Conservation (phyloP, 192 early-diverging fungal genomes). For the Linnemannia schmuckeri region DNA sequence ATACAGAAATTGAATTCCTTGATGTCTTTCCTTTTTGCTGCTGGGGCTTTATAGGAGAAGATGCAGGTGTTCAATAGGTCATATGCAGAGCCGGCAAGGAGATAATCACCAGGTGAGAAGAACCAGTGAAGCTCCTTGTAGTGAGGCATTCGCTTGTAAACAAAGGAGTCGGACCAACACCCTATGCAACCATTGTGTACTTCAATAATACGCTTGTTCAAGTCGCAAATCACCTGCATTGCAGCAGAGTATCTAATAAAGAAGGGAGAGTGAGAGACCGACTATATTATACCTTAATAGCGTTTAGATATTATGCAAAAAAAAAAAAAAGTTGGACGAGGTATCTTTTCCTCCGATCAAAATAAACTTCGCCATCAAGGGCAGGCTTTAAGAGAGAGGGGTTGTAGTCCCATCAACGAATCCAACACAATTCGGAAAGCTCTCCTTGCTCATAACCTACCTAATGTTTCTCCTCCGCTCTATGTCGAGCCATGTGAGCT, state of each 20-base stretch:
- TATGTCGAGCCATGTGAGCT: slow-evolving; percentile 13
- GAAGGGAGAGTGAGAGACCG: not conserved
- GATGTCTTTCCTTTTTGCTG: slow-evolving; percentile 14
- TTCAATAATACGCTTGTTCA: slow-evolving; percentile 28
- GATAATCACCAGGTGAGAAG: too few relatives aligned
- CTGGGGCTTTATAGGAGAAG: slow-evolving; percentile 11
- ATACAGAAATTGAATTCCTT: slow-evolving; percentile 22
- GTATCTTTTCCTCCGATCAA: slow-evolving; percentile 17
- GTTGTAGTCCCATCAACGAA: slow-evolving; percentile 29
- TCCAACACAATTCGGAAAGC: slow-evolving; percentile 28
- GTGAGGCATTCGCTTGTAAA: slow-evolving; percentile 14
- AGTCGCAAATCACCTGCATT: slow-evolving; percentile 33
- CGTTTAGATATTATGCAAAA: not conserved
- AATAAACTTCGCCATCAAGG: slow-evolving; percentile 6
- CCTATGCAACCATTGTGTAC: slow-evolving; percentile 7
- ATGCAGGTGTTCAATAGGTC: slow-evolving; percentile 17
- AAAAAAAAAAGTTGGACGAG: too few relatives aligned
- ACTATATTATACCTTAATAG: not conserved
- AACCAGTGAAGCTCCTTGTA: not conserved
- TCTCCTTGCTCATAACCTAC: slow-evolving; percentile 16
- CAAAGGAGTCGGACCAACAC: slow-evolving; percentile 13
- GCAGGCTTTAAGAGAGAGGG: slow-evolving; percentile 17
- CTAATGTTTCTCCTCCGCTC: slow-evolving; percentile 4
- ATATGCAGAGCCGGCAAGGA: slow-evolving; percentile 30
- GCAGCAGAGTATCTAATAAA: slow-evolving; percentile 22